Percentiles rank a stretch among this genome's conserved stretches.
Evolutionary conservation across 108 stramenopile genomes (phyloP).

Genomic region (Conticribra guillardii): DNA sequence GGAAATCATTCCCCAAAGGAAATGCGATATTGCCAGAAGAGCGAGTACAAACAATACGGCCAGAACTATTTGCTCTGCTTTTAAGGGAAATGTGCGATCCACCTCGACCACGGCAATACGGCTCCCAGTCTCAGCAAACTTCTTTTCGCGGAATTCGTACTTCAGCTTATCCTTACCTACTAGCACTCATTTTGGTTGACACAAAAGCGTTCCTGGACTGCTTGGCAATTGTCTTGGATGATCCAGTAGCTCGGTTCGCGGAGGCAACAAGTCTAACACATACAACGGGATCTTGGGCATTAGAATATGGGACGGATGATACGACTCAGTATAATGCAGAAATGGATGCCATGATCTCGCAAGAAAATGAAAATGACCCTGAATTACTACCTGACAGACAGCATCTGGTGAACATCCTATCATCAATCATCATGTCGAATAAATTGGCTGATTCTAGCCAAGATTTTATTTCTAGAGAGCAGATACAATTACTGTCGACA

Average conservation of each 20-base stretch:
- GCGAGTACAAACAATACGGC: constrained; percentile 38
- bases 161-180: constrained; percentile 74
- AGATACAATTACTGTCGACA: constrained; percentile 23
- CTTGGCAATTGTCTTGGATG: constrained; percentile 76
- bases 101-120: constrained; percentile 7
- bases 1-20: constrained; percentile 74
- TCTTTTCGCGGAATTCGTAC: constrained; percentile 47
- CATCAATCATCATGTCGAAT: constrained; percentile 65
- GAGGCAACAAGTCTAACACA: constrained; percentile 33
- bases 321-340: background rate
- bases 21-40: constrained; percentile 51
- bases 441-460: constrained; percentile 16
- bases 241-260: constrained; percentile 54
- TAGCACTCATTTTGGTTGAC: constrained; percentile 74
- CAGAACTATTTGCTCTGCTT: constrained; percentile 63
- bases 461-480: constrained; percentile 22
- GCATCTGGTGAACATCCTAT: constrained; percentile 58
- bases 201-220: constrained; percentile 75
- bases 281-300: constrained; percentile 56
- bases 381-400: constrained; percentile 61
- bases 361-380: constrained; percentile 21
- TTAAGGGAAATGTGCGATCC: constrained; percentile 41
- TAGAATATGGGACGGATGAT: constrained; percentile 46
- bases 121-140: constrained; percentile 5
- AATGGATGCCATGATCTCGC: background rate